Base-by-base conservation (phyloP, 108 stramenopile genomes). In the Cyclotella choctawhatcheeana region DNA sequence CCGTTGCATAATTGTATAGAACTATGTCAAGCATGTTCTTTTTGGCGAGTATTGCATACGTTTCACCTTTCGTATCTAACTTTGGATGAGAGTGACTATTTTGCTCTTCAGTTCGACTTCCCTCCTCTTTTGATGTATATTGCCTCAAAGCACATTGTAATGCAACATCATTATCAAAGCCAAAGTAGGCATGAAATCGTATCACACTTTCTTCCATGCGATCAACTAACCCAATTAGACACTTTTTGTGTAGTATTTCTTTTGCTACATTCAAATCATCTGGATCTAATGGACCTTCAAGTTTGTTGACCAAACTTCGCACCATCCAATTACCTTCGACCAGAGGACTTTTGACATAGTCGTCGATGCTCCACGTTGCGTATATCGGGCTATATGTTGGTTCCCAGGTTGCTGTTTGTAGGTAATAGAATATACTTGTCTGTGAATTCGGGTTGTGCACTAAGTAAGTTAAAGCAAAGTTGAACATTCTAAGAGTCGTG, bases 261-360 rank as follows among this genome's bases (percentile, higher is more conserved):
- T 81, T 76, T 30, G 85, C 85, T 20, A 83, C 34, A 16, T 40
- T 64, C 22, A 86, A 14, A 55, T 86, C 79, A 13, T 55, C 54
- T 16, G 73, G 67, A 13, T 47, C 51, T 12, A 86, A 35, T 1
- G 71, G 74, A 20, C 82, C 85, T 54, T 54, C 61, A 70, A 81
- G 76, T 60, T 77, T 81, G 44, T 71, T 56, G 0, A 58, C 37
- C 13, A 86, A 45, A 29, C 48, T 69, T 13, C 85, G 58, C 0
- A 86, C 85, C 85, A 86, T 86, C 85, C 85, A 86, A 67, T 86
- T 83, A 35, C 67, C 65, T 53, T 86, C 85, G 5, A 77, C 73
- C 7, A 51, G 47, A 1, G 66, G 53, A 35, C 68, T 67, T 16
- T 68, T 56, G 27, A 77, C 73, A 69, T 83, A 86, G 13, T 86